These are phyloP conservation scores for Rhizophora mangle DNA, from an alignment of 345 rosid genomes.

Conservation along the genomic window DNA sequence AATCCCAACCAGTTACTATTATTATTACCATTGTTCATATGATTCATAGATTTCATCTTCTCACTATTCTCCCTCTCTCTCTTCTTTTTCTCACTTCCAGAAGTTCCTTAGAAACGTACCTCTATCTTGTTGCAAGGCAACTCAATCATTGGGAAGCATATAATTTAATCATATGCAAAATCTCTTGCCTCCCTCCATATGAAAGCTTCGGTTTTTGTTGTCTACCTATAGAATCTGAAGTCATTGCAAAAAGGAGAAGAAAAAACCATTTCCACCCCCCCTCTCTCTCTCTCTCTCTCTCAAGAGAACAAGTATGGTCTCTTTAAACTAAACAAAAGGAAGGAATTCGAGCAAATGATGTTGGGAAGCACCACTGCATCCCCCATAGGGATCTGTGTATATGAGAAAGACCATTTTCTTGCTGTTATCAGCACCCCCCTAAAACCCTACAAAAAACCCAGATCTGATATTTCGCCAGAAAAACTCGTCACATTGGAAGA, in stretches of 20 bases:
- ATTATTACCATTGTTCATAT: constrained; percentile 32
- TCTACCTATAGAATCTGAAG: too few relatives aligned
- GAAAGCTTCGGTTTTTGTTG: constrained; percentile 12
- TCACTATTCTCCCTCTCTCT: constrained; percentile 14
- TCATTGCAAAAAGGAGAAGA: too few relatives aligned
- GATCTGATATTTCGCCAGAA: constrained; percentile 13
- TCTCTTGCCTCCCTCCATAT: constrained; percentile 6
- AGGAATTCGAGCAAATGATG: constrained; percentile 44
- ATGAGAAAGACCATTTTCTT: constrained; percentile 23
- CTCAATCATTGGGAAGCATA: constrained; percentile 43
- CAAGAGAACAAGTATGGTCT: constrained; percentile 38
- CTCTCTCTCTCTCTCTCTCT: constrained; percentile 16
- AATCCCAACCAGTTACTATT: constrained; percentile 63
- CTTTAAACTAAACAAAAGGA: constrained; percentile 54
- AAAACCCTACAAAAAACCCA: constrained; percentile 35
- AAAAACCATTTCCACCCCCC: neutral
- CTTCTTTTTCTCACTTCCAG: constrained; percentile 15
- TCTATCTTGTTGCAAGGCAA: constrained; percentile 22
- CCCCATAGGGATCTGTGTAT: constrained; percentile 35
- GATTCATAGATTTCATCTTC: constrained; percentile 46
- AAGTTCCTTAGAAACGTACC: constrained; percentile 12
- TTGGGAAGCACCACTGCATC: constrained; percentile 57
- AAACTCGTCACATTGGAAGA: neutral
- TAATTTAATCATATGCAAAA: constrained; percentile 40
- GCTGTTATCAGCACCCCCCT: constrained; percentile 14